Evolutionary conservation across 169 alveolate genomes (phyloP), one percentile per base, ranked within the genome.

Genomic region (Babesia sp.): DNA sequence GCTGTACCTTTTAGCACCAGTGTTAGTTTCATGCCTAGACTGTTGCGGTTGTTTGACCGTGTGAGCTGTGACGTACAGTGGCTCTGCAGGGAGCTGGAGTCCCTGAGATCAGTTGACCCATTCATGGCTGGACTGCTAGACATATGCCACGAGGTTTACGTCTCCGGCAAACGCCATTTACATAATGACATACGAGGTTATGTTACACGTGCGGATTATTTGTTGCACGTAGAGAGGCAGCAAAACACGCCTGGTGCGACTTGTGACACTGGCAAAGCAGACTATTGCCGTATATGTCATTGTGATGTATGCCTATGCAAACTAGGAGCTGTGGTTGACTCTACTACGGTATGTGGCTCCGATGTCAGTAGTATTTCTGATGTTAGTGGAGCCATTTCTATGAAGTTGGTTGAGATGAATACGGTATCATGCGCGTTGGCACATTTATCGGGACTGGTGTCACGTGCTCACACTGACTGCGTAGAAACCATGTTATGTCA

Each of bases 351-450:
- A 2, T 16, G 20, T 24, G 5, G 26, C 7, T 20, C 71, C 7
- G 59, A 24, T 9, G 18, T 41, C 24, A n/a, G 67, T 5, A 3
- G 18, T 36, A 54, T 24, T 26, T 42, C 24, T 22, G 60, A 48
- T 3, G 34, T 53, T 20, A 42, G 11, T 12, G 39, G 39, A 41
- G 71, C 58, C 5, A 54, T 61, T 5, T 61, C 55, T 3, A 26
- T 64, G 61, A 70, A 56, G 45, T 11, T 79, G 45, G 87, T 79
- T 16, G 87, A 79, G 48, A 29, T 68, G n/a, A 79, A 79, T 60
- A 39, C 68, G 16, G 71, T 58, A 18, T 64, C 87, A 11, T 53
- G 73, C 29, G 64, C 84, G 22, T 16, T 79, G 58, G 66, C 83
- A 22, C 48, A 70, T 26, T n/a, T 45, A n/a, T 56, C 83, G 14